Percentiles rank a stretch among this genome's conserved stretches.
Evolutionary conservation across 345 rosid genomes (phyloP).

Genomic region (Sonneratia alba): DNA sequence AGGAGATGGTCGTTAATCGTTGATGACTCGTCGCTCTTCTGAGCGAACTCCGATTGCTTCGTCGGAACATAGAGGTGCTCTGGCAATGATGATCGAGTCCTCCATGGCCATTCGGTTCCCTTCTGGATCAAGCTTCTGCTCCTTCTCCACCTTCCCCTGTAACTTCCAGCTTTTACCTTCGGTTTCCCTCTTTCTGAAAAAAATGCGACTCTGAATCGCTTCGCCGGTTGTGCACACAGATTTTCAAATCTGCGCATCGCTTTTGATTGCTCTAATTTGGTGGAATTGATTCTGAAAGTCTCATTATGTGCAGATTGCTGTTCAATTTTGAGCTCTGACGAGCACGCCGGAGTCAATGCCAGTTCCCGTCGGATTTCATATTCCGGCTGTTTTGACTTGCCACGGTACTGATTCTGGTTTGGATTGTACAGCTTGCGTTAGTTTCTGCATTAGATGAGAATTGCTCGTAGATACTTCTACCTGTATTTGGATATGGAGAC

Average conservation of each 20-base stretch:
- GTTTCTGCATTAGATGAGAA: not conserved
- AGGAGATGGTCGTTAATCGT: not conserved
- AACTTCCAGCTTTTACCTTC: constrained; percentile 12
- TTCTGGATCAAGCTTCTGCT: constrained; percentile 38
- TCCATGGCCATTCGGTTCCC: constrained; percentile 59
- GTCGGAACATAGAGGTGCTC: not conserved
- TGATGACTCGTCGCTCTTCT: not conserved
- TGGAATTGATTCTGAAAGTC: not conserved
- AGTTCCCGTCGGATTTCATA: constrained; percentile 28
- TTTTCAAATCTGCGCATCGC: not conserved
- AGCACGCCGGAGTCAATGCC: constrained; percentile 28
- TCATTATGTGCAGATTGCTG: constrained; percentile 39
- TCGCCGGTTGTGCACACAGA: not conserved
- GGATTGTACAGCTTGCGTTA: not conserved
- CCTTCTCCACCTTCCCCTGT: constrained; percentile 42
- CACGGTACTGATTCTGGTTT: constrained; percentile 30
- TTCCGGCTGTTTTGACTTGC: constrained; percentile 29
- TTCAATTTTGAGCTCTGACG: constrained; percentile 33
- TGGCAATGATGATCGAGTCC: constrained; percentile 44
- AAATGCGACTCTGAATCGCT: not conserved
- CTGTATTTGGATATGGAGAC: not conserved
- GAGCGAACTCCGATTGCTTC: not conserved
- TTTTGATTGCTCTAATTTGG: not conserved
- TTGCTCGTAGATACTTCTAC: not conserved
- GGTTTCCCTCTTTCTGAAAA: not conserved